Conservation (phyloP, 164 flowering plant species). For the Buxus sempervirens region DNA sequence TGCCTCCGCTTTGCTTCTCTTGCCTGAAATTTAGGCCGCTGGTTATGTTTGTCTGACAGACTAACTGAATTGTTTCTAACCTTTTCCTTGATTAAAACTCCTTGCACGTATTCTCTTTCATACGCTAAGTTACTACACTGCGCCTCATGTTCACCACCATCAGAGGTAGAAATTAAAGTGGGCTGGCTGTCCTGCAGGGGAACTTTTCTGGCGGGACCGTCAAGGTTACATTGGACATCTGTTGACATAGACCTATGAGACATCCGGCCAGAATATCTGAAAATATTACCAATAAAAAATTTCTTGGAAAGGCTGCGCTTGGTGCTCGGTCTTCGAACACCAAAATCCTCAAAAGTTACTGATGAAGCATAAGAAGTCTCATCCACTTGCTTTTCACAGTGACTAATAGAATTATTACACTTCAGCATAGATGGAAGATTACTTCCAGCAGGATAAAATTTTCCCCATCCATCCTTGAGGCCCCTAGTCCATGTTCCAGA, state of each 20-base stretch:
- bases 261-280: slow-evolving; percentile 41
- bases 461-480: slow-evolving; percentile 85
- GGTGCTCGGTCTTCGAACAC: slow-evolving; percentile 27
- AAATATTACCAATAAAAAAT: slow-evolving; percentile 26
- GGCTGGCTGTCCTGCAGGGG: slow-evolving; percentile 26
- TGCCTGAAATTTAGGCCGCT: slow-evolving; percentile 27
- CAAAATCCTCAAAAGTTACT: slow-evolving; percentile 25
- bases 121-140: slow-evolving; percentile 38
- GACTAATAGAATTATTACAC: slow-evolving; percentile 29
- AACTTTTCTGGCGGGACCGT: slow-evolving; percentile 34
- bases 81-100: slow-evolving; percentile 67
- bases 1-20: slow-evolving; percentile 39
- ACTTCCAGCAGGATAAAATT: slow-evolving; percentile 74
- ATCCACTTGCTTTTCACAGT: slow-evolving; percentile 19
- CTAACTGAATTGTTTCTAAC: slow-evolving; percentile 25
- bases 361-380: slow-evolving; percentile 32
- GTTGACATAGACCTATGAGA: slow-evolving; percentile 37
- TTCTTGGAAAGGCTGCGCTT: slow-evolving; percentile 55
- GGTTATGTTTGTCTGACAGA: slow-evolving; percentile 31
- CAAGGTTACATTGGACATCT: slow-evolving; percentile 26
- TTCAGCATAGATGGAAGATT: slow-evolving; percentile 44
- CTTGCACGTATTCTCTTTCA: slow-evolving; percentile 94
- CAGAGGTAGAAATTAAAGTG: slow-evolving; percentile 22
- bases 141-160: slow-evolving; percentile 33
- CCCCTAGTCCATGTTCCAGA: slow-evolving; percentile 85